Percentiles rank a stretch among this genome's conserved stretches.
phyloP scores from a whole-genome alignment of 2,329 filamentous ascomycete genomes.

The Colletotrichum truncatum region DNA sequence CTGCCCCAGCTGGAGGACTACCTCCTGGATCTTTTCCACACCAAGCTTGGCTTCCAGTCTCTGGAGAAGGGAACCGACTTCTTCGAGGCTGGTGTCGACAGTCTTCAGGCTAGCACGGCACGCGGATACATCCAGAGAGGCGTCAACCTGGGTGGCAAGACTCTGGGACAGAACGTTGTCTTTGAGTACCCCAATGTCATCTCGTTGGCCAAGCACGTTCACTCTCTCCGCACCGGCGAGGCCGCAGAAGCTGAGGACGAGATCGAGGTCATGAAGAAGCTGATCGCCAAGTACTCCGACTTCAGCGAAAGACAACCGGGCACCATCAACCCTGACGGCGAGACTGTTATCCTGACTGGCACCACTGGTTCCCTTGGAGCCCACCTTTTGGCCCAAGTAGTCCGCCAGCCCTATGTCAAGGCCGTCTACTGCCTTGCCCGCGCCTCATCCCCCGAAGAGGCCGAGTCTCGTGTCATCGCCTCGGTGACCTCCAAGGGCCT shows the following conservation, averaged over 20 bases:
- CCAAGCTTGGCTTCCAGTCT: conserved; percentile 39
- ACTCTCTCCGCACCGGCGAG: conserved; percentile 34
- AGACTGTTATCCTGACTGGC: conserved; percentile 62
- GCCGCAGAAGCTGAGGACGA: conserved; percentile 33
- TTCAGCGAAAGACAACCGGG: conserved; percentile 39
- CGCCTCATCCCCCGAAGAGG: conserved; percentile 45
- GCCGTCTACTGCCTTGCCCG: conserved; percentile 59
- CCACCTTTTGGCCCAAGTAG: conserved; percentile 65
- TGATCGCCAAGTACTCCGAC: conserved; percentile 48
- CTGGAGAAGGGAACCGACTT: conserved; percentile 45
- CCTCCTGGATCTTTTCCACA: conserved; percentile 34
- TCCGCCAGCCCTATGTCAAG: conserved; percentile 64
- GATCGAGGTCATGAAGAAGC: conserved; percentile 40
- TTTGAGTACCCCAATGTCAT: conserved; percentile 51
- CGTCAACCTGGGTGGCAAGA: conserved; percentile 44
- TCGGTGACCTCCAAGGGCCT: conserved; percentile 44
- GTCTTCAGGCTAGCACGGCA: conserved; percentile 54
- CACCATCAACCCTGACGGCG: conserved; percentile 35
- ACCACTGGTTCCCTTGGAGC: conserved; percentile 69
- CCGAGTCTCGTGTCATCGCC: conserved; percentile 39
- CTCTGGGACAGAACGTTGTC: conserved; percentile 46
- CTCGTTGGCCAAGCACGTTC: conserved; percentile 43
- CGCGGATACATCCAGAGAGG: conserved; percentile 49
- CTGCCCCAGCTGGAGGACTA: conserved; percentile 37
- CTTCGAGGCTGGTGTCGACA: conserved; percentile 55